phyloP scores from a whole-genome alignment of 75 land plant genomes.

The Cryptomeria japonica region DNA sequence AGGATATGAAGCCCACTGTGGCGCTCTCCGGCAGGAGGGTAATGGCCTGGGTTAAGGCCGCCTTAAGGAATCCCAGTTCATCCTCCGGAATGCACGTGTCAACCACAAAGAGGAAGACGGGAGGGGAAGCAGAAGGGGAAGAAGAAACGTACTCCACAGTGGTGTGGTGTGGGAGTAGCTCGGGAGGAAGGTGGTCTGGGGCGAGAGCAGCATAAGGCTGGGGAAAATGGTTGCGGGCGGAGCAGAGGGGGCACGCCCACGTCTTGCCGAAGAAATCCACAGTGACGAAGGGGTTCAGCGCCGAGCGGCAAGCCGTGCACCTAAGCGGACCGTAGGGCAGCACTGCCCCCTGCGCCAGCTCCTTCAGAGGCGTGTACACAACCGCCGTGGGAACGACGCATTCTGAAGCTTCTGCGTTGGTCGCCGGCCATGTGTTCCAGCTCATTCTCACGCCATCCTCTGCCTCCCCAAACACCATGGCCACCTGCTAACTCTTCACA shows the following conservation, averaged over 20 bases:
- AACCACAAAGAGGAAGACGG: constrained; percentile 83
- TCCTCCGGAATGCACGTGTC: constrained; percentile 95
- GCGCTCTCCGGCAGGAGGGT: constrained; percentile 62
- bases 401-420: constrained; percentile 53
- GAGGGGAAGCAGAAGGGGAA: constrained; percentile 26
- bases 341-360: constrained; percentile 23
- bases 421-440: constrained; percentile 93
- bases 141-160: constrained; percentile 81
- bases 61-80: constrained; percentile 74
- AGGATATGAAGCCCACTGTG: constrained; percentile 75
- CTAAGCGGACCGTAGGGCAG: constrained; percentile 91
- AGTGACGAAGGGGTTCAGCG: constrained; percentile 81
- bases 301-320: constrained; percentile 86
- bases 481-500: neutral
- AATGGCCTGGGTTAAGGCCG: constrained; percentile 80
- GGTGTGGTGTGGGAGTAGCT: constrained; percentile 86
- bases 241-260: constrained; percentile 96
- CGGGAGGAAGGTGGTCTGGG: constrained; percentile 67
- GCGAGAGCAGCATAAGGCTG: constrained; percentile 59
- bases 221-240: constrained; percentile 89
- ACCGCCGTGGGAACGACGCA: constrained; percentile 84
- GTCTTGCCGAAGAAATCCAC: constrained; percentile 86
- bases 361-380: constrained; percentile 77
- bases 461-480: constrained; percentile 85
- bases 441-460: constrained; percentile 99